These are phyloP conservation scores for Puccinia triticina DNA, from an alignment of 1,284 basidiomycete genomes.

Conservation along the genomic window DNA sequence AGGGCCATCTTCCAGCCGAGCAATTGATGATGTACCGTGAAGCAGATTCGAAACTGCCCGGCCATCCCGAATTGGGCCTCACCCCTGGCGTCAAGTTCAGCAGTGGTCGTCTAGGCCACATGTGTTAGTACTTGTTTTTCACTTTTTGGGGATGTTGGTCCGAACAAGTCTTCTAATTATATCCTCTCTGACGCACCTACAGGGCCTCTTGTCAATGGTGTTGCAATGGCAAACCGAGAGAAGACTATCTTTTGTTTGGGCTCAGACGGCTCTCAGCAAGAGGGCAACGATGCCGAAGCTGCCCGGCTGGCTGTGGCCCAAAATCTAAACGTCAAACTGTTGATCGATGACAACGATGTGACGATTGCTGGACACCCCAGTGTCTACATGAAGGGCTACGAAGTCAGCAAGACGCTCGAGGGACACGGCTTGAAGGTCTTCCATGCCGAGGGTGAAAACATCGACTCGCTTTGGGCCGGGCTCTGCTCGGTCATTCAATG, in stretches of 20 bases:
- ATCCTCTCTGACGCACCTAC: background rate
- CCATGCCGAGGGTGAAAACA: slow-evolving; percentile 73
- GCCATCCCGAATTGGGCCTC: slow-evolving; percentile 79
- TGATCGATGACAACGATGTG: slow-evolving; percentile 84
- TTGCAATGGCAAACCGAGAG: slow-evolving; percentile 74
- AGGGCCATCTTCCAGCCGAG: slow-evolving; percentile 71
- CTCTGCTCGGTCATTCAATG: slow-evolving; percentile 67
- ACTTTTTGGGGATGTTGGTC: slow-evolving; percentile 74
- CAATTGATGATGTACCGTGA: slow-evolving; percentile 79
- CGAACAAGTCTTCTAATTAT: slow-evolving; percentile 60
- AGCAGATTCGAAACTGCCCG: slow-evolving; percentile 79
- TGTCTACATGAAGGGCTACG: slow-evolving; percentile 76
- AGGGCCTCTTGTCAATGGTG: slow-evolving; percentile 68
- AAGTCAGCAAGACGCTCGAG: slow-evolving; percentile 70
- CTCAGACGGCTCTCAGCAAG: slow-evolving; percentile 83
- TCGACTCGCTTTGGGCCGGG: slow-evolving; percentile 74
- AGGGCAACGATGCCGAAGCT: slow-evolving; percentile 84
- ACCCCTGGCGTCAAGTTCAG: slow-evolving; percentile 85
- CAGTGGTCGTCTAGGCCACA: slow-evolving; percentile 63
- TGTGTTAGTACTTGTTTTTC: slow-evolving; percentile 63
- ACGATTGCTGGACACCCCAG: slow-evolving; percentile 79
- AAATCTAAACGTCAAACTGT: slow-evolving; percentile 74
- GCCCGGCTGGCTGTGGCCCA: slow-evolving; percentile 80
- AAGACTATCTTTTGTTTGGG: slow-evolving; percentile 78
- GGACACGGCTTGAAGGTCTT: slow-evolving; percentile 78